Evolutionary conservation across 345 rosid species (phyloP), one percentile per base, ranked within the genome.

Genomic region (Salix suchowensis): DNA sequence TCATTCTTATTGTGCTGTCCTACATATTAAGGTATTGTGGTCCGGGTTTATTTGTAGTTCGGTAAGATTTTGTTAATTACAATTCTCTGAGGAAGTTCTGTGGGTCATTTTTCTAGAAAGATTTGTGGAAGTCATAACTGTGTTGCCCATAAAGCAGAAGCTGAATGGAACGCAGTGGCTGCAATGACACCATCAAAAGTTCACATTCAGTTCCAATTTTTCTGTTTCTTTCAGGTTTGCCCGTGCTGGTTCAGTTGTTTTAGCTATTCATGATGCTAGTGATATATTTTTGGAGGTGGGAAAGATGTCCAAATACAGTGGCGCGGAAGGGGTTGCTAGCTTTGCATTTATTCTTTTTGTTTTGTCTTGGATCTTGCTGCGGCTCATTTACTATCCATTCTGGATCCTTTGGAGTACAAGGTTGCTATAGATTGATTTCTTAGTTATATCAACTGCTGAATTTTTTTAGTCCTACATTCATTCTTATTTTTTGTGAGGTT

Each of bases 391-490:
- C 85, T 96, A 77, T 79, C 99, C 99, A 70, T 96, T 94, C 76
- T 96, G 99, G 99, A 73, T 96, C 84, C 90, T 96, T 67, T 92
- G 99, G 99, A 96, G 99, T 81, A 96, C 99, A 72, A 96, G 99
- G 99, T 96, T 82, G 36, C 89, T 82, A 68, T 44, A 42, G 52
- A 36, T 62, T 72, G 71, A 65, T 74, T 9, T 77, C 40, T 34
- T 21, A 54, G 21, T 36, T 18, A 62, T 72, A 52, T 70, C 68
- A 32, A 5, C 70, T 46, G 23, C 40, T 5, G 21, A 64, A 48
- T 32, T 28, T 74, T 5, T 30, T 36, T 36, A 36, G 40, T 66
- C 40, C 3, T 21, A 7, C 42, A 34, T 36, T 42, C 40, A 30
- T 3, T 46, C 40, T 1, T 34, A 36, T 66, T 66, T 66, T 66